Percentiles rank a stretch among this genome's conserved stretches.
These are phyloP conservation scores for Cercospora canescens DNA, from an alignment of 2,329 filamentous ascomycete species.

Conservation along the genomic window DNA sequence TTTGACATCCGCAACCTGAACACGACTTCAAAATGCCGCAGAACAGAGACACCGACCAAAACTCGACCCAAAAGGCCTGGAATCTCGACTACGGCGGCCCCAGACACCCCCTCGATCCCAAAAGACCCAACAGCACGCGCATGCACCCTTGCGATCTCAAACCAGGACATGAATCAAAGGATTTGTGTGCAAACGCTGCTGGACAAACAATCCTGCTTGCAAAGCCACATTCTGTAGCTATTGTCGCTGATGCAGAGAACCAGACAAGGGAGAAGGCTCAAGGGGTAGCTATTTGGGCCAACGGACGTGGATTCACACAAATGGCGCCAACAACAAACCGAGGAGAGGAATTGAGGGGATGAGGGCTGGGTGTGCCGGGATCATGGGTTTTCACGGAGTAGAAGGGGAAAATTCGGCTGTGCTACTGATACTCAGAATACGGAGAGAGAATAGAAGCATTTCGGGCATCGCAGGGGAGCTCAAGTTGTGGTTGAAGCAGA, in stretches of 20 bases:
- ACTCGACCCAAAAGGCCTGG: background rate
- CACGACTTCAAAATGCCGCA: background rate
- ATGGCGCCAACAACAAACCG: too few species aligned
- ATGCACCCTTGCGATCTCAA: background rate
- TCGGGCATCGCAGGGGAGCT: background rate
- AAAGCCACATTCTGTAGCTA: background rate
- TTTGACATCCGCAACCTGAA: background rate
- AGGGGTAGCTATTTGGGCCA: too few species aligned
- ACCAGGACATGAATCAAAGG: background rate
- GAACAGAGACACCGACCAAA: background rate
- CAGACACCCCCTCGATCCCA: background rate
- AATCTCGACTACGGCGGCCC: background rate
- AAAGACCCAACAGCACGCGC: background rate
- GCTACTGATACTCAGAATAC: background rate
- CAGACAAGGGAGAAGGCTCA: too few species aligned
- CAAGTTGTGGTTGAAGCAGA: background rate
- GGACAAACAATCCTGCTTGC: background rate
- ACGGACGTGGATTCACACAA: too few species aligned
- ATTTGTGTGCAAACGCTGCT: background rate
- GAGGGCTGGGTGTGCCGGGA: background rate
- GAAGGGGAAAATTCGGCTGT: background rate
- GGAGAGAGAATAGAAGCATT: background rate
- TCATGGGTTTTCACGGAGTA: background rate
- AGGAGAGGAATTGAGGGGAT: background rate
- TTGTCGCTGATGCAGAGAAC: background rate